phyloP scores from a whole-genome alignment of 306 rosid species.

The Dryas drummondii region DNA sequence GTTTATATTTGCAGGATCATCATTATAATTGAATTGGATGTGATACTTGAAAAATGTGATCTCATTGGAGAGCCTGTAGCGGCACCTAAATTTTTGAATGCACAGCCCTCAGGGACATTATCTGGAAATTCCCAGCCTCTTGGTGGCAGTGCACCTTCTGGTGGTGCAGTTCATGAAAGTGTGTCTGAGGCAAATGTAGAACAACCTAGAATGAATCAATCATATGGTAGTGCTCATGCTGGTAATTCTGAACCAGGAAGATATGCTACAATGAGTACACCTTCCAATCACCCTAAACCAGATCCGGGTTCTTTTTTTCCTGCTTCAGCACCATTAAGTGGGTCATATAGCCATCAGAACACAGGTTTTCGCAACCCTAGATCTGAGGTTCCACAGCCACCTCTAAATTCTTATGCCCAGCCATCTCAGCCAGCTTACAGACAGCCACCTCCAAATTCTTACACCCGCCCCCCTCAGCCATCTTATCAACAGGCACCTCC shows the following conservation, averaged over 20 bases:
- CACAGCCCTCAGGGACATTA: constrained; percentile 34
- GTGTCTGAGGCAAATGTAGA: constrained; percentile 34
- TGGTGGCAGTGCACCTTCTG: constrained; percentile 28
- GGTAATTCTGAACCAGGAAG: constrained; percentile 42
- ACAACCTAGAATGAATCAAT: constrained; percentile 42
- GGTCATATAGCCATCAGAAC: constrained; percentile 61
- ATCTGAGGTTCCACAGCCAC: constrained; percentile 43
- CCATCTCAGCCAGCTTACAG: not conserved
- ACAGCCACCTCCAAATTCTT: constrained; percentile 44
- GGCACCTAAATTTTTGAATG: constrained; percentile 25
- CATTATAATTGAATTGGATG: constrained; percentile 61
- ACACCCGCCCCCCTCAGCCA: constrained; percentile 51
- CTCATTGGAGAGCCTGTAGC: constrained; percentile 57
- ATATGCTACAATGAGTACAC: constrained; percentile 36
- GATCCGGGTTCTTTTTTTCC: constrained; percentile 38
- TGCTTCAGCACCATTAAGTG: constrained; percentile 33
- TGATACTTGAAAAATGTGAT: constrained; percentile 59
- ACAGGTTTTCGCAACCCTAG: constrained; percentile 40
- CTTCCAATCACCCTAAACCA: constrained; percentile 24
- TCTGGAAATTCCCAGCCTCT: constrained; percentile 42
- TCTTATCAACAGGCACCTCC: constrained; percentile 65
- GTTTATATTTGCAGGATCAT: constrained; percentile 55
- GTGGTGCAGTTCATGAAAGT: constrained; percentile 37
- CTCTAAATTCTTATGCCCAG: constrained; percentile 31
- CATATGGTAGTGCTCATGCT: constrained; percentile 37